A percentile compares a stretch with the other conserved stretches of the same genome.
phyloP scores from a whole-genome alignment of 140 eudicot genomes.

The Stevia rebaudiana region DNA sequence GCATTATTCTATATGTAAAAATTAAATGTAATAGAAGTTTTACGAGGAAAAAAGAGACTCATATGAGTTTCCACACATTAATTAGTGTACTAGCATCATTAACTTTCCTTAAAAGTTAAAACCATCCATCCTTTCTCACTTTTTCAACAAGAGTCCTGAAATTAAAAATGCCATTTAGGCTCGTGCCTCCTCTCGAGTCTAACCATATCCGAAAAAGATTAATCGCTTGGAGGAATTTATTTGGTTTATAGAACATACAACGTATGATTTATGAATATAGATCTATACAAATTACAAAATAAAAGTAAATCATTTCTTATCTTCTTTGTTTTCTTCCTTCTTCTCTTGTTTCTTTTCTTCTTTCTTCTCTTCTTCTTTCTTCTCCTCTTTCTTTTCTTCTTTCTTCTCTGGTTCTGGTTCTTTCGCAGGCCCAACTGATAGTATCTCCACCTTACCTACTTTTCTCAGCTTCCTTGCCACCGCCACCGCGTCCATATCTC shows the following conservation, averaged over 20 bases:
- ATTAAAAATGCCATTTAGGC: no score
- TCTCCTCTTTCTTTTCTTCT: constrained; percentile 57
- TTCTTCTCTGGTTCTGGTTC: constrained; percentile 91
- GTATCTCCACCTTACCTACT: constrained; percentile 53
- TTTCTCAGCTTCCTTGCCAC: constrained; percentile 56
- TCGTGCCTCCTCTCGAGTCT: no score
- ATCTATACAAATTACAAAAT: neutral
- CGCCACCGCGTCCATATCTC: constrained; percentile 61
- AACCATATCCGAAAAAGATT: no score
- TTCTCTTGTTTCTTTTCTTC: constrained; percentile 33
- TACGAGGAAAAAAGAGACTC: no score
- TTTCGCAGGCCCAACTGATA: constrained; percentile 77
- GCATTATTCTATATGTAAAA: no score
- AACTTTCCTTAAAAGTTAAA: no score
- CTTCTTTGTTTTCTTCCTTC: constrained; percentile 42
- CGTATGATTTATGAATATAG: neutral
- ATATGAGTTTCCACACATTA: no score
- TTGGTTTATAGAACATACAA: constrained; percentile 9
- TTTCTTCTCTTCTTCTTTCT: constrained; percentile 41
- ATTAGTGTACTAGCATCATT: no score
- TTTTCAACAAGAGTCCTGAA: no score
- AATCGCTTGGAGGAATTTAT: no score
- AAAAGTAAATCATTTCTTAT: constrained; percentile 20
- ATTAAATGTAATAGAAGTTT: no score
- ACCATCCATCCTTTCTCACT: no score